Conservation (phyloP, 2,329 filamentous ascomycete species). For the Aspergillus transmontanensis region DNA sequence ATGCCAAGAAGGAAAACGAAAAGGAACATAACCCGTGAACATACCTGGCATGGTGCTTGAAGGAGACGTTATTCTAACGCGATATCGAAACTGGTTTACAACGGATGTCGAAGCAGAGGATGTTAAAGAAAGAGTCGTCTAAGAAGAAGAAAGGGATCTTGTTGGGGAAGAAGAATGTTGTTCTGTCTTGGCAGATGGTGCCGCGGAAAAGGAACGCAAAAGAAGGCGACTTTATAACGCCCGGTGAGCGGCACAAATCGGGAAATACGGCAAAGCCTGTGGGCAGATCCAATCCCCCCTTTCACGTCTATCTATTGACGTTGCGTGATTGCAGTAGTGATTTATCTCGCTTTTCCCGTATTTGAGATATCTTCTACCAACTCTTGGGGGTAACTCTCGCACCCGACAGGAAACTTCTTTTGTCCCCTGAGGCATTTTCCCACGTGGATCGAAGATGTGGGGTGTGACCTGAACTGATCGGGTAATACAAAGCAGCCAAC, state of each 20-base stretch:
- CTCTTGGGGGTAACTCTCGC: not conserved
- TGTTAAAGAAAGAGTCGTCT: not conserved
- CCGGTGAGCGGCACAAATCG: slow-evolving; percentile 3
- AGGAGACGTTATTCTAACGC: not conserved
- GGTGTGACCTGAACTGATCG: not conserved
- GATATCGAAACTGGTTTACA: not conserved
- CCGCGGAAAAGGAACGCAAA: not conserved
- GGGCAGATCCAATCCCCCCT: slow-evolving; percentile 3
- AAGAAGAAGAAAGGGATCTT: not conserved
- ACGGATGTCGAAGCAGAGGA: not conserved
- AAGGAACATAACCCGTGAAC: not conserved
- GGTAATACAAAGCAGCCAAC: not conserved
- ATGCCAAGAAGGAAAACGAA: slow-evolving; percentile 13
- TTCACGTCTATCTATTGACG: not conserved
- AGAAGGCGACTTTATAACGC: not conserved
- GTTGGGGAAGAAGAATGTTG: not conserved
- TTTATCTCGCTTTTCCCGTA: not conserved
- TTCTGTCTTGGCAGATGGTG: not conserved
- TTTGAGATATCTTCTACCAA: not conserved
- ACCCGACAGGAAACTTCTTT: not conserved
- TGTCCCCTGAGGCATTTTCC: slow-evolving; percentile 6
- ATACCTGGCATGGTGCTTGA: slow-evolving; percentile 6
- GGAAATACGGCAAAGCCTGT: slow-evolving; percentile 1
- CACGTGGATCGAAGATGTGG: not conserved
- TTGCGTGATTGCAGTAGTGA: not conserved